These are phyloP conservation scores for Eimeria falciformis DNA, from an alignment of 169 alveolate species.

Conservation along the genomic window DNA sequence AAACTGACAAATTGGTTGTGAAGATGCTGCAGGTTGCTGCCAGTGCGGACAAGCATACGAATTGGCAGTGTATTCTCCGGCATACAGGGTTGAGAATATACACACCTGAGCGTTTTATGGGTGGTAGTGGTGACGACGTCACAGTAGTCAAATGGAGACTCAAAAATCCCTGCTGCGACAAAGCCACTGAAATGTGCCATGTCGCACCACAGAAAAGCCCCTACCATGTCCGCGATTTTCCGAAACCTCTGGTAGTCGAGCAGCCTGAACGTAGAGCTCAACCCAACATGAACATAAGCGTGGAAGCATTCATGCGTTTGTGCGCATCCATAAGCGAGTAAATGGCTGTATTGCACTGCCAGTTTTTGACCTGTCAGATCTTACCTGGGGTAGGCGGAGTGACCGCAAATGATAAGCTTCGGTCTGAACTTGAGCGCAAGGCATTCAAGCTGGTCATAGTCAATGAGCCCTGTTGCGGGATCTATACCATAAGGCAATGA, in stretches of 20 bases:
- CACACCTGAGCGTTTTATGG: constrained; percentile 88
- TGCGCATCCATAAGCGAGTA: not conserved
- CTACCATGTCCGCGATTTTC: constrained; percentile 95
- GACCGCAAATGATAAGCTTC: constrained; percentile 90
- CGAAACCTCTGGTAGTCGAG: constrained; percentile 80
- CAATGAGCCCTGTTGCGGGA: constrained; percentile 93
- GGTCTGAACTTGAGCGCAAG: constrained; percentile 88
- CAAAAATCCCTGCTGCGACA: constrained; percentile 94
- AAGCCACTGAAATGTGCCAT: constrained; percentile 96
- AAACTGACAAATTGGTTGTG: too few species aligned
- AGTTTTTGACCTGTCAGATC: not conserved
- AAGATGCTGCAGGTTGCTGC: too few species aligned
- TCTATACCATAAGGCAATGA: constrained; percentile 93
- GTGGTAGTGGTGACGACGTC: constrained; percentile 99
- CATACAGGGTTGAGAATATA: too few species aligned
- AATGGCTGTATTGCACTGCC: not conserved
- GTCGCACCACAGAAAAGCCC: constrained; percentile 97
- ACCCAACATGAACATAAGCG: not conserved
- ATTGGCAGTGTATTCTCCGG: too few species aligned
- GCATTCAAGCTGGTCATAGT: constrained; percentile 93
- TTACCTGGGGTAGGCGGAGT: constrained; percentile 83
- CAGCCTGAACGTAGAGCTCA: constrained; percentile 33
- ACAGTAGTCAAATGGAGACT: constrained; percentile 90
- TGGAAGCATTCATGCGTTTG: not conserved
- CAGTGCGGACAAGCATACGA: too few species aligned